Evolutionary conservation across 306 rosid species (phyloP), one percentile per base, ranked within the genome.

Genomic region (Trichosanthes truncata): DNA sequence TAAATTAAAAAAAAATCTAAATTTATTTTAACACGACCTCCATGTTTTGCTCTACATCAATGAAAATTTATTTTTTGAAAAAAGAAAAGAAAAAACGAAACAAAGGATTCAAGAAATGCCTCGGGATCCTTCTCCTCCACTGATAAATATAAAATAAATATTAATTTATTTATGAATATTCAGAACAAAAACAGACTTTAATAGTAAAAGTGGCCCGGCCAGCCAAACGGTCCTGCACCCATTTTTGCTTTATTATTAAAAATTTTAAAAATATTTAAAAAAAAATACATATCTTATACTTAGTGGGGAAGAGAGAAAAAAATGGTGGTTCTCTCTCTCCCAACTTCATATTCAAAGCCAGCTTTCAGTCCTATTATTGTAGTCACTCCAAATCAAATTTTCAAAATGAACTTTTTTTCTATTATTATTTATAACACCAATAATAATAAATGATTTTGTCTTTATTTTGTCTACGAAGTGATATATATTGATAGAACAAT

Each of bases 331-430:
- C 35, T 41, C 75, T 60, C 17, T 68, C 52, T 21, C 35, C 74
- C 74, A n/a, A 66, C 49, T 66, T 66, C 74, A n/a, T 3, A 66
- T 66, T 66, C 74, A 66, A 36, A 38, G 48, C 29, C 74, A 66
- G 74, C 74, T 66, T 66, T 66, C 74, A 36, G 35, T 72, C 11
- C 41, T 55, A 72, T 46, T 72, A 25, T 72, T 72, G 55, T 72
- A n/a, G 18, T 8, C 2, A 1, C 57, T 72, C 13, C 23, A 43
- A 12, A 41, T 45, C 40, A 72, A 72, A 2, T 0, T 72, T 72
- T 11, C 57, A 72, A 72, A 72, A 2, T 25, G 49, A 2, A 8
- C 9, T 14, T 5, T 29, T 12, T 1, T 68, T 20, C 3, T 14
- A 12, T 14, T 46, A 14, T 31, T 63, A 63, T 33, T 63, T 35